Conservation (phyloP, 2,329 filamentous ascomycete genomes). For the Ascochyta koolunga region DNA sequence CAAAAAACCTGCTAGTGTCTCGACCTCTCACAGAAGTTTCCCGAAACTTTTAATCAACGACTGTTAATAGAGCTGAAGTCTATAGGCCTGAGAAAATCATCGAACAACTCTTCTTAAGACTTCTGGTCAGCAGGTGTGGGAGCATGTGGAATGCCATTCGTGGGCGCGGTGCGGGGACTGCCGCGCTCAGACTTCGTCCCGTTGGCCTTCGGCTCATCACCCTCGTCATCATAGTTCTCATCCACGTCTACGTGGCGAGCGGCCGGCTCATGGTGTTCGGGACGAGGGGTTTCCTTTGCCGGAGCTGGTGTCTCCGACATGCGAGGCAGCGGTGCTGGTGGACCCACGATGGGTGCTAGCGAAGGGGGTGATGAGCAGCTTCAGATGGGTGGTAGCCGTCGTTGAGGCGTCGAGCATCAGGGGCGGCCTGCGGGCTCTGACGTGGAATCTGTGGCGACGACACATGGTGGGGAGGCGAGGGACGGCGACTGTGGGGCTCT, state of each 20-base stretch:
- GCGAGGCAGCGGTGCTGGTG: conserved; percentile 55
- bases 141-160: conserved; percentile 43
- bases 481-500: conserved; percentile 77
- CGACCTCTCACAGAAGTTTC: not conserved
- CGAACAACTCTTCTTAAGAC: conserved; percentile 22
- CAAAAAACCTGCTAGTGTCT: not conserved
- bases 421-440: conserved; percentile 72
- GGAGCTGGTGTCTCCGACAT: conserved; percentile 49
- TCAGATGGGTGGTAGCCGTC: conserved; percentile 91
- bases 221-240: conserved; percentile 95
- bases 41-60: not conserved
- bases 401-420: conserved; percentile 67
- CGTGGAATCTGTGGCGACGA: conserved; percentile 67
- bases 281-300: conserved; percentile 34
- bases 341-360: conserved; percentile 57
- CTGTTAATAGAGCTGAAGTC: not conserved
- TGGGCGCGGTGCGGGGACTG: conserved; percentile 48
- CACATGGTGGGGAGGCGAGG: conserved; percentile 55
- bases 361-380: conserved; percentile 83
- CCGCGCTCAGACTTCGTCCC: conserved; percentile 52
- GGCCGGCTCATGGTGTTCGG: conserved; percentile 73
- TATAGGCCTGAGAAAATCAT: not conserved
- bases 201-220: conserved; percentile 74
- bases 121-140: conserved; percentile 47
- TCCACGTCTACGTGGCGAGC: conserved; percentile 96